Evolutionary conservation across 805 yeast genomes (phyloP).

Genomic region (Scheffersomyces coipomensis): DNA sequence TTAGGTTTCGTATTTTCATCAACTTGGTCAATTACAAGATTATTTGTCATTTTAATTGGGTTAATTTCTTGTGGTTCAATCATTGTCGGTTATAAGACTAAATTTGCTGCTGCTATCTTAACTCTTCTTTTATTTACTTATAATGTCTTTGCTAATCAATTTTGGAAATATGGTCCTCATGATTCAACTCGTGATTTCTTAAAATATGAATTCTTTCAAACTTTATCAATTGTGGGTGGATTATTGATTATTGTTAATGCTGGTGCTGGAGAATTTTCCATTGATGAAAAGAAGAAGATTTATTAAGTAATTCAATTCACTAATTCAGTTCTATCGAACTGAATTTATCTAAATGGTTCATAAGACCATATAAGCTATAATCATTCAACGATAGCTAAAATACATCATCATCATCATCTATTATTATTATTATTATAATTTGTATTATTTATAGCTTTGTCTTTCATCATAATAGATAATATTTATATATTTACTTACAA

Average conservation of each 20-base stretch:
- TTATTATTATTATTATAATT: no score
- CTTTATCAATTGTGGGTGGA: constrained; percentile 93
- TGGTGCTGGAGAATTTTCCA: constrained; percentile 92
- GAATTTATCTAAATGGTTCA: no score
- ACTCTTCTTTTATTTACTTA: constrained; percentile 71
- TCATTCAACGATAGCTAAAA: no score
- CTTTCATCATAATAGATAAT: no score
- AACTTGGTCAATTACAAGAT: constrained; percentile 65
- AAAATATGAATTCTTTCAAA: constrained; percentile 92
- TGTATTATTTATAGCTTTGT: no score
- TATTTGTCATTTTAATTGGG: constrained; percentile 67
- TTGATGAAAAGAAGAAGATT: constrained; percentile 94
- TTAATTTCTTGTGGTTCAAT: constrained; percentile 70
- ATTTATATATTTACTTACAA: no score
- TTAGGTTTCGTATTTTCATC: constrained; percentile 79
- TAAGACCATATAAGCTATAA: no score
- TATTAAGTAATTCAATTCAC: constrained; percentile 41
- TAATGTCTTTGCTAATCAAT: constrained; percentile 79
- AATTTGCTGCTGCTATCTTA: constrained; percentile 72
- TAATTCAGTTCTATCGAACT: no score
- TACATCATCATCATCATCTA: no score
- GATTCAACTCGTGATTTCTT: constrained; percentile 83
- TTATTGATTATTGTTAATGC: constrained; percentile 85
- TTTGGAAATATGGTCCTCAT: constrained; percentile 74
- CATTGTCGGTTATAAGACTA: constrained; percentile 90